Conservation (phyloP, 805 yeast genomes). For the Barnettozyma pratensis region DNA sequence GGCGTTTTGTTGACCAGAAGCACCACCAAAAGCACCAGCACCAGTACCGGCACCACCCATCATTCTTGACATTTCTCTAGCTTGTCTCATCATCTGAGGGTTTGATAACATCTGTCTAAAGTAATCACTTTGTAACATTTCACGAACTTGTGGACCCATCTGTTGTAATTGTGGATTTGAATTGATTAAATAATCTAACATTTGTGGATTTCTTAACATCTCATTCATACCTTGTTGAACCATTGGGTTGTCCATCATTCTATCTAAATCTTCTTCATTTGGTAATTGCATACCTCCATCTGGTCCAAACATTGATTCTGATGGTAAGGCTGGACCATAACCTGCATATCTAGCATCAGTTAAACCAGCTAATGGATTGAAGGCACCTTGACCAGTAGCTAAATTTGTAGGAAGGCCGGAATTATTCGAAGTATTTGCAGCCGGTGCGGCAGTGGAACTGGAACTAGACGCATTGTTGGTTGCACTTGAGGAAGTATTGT, state of each 20-base stretch:
- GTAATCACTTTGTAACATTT: constrained; percentile 77
- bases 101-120: constrained; percentile 76
- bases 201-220: constrained; percentile 80
- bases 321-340: constrained; percentile 70
- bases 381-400: constrained; percentile 83
- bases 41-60: constrained; percentile 27
- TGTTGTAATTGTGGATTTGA: constrained; percentile 80
- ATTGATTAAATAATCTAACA: constrained; percentile 75
- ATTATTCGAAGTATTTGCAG: constrained; percentile 35
- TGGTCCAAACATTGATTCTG: constrained; percentile 85
- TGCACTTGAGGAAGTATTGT: constrained; percentile 17
- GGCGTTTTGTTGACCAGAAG: constrained; percentile 15
- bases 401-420: constrained; percentile 58
- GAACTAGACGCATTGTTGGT: constrained; percentile 37
- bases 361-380: constrained; percentile 85
- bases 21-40: constrained; percentile 24
- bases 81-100: constrained; percentile 79
- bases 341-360: constrained; percentile 98
- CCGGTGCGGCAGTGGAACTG: constrained; percentile 17
- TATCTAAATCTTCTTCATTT: constrained; percentile 66
- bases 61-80: constrained; percentile 68
- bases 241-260: constrained; percentile 76
- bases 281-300: constrained; percentile 82
- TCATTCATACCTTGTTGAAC: constrained; percentile 79
- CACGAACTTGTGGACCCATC: constrained; percentile 86